Evolutionary conservation across 2,329 filamentous ascomycete genomes (phyloP), one percentile per base, ranked within the genome.

Genomic region (Ceratocystis ficicola): DNA sequence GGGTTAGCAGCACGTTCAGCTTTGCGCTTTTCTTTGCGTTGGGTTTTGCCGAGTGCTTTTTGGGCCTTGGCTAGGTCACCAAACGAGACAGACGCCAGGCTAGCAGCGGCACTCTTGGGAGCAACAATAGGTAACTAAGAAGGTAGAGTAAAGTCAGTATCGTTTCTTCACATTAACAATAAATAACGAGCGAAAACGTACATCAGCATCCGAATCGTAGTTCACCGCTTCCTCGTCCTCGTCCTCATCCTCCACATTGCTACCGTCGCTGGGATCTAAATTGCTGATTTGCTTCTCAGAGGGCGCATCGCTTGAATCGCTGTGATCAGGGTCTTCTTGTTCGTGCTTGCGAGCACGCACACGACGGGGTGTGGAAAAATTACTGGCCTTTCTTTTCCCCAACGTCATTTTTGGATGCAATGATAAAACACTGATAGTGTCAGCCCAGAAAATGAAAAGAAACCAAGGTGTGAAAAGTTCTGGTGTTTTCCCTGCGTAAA

Each of bases 1-100:
- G 28, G 48, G 7, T 44, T n/a, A 15, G 65, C 28, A 15, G 48
- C 22, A 44, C 64, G 63, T 17, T 59, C 63, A 5, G 48, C 70
- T 71, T 70, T 68, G 65, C 71, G 65, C 62, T 71, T 72, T 63
- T 71, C 69, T 66, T 71, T 72, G 28, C 70, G 72, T 20, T 68
- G 65, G 10, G 70, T 67, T 28, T 72, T 59, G 62, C 72, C 70
- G 41, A 95, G 76, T 0, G 85, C 82, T 48, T 86, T 86, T 77
- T 95, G 90, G 1, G 91, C 92, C 78, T 90, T 89, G 69, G 89
- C 90, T 50, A 96, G 80, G n/a, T 89, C 89, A 69, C 91, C 92
- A 72, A 97, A 96, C 28, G 91, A 94, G 69, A 96, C 84, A 68
- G 80, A 79, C 7, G 83, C 77, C 57, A 80, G 76, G 67, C 81